Conservation (phyloP, 225 moss, liverwort and hornwort species). For the Pseudisothecium myosuroides region DNA sequence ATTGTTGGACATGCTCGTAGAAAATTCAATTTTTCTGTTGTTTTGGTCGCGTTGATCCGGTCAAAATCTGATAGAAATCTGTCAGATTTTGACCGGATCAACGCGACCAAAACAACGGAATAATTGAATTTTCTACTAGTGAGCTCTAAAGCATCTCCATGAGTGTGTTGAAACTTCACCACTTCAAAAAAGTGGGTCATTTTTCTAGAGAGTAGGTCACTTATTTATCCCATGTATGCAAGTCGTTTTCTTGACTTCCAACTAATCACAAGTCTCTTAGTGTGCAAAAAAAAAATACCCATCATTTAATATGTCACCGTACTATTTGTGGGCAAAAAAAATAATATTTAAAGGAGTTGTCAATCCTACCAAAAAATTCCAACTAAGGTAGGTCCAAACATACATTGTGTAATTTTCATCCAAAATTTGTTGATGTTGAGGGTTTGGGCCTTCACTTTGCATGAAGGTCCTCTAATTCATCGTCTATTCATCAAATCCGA, state of each 20-base stretch:
- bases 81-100: too few species aligned
- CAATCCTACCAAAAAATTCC: neutral
- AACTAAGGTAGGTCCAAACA: neutral
- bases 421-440: neutral
- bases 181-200: neutral
- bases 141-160: neutral
- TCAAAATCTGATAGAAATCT: too few species aligned
- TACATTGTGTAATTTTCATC: fast-evolving
- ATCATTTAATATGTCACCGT: fast-evolving
- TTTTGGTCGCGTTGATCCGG: too few species aligned
- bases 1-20: neutral
- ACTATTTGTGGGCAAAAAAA: neutral
- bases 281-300: neutral
- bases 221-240: fast-evolving
- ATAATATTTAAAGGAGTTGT: neutral
- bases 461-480: neutral
- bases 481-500: fast-evolving
- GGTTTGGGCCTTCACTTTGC: neutral
- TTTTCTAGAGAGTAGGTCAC: neutral
- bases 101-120: too few species aligned
- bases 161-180: neutral
- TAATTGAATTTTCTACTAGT: too few species aligned
- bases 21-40: too few species aligned
- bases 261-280: neutral
- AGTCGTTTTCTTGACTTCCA: fast-evolving